phyloP scores from a whole-genome alignment of 148 eudicot genomes.

The Bassia scoparia region DNA sequence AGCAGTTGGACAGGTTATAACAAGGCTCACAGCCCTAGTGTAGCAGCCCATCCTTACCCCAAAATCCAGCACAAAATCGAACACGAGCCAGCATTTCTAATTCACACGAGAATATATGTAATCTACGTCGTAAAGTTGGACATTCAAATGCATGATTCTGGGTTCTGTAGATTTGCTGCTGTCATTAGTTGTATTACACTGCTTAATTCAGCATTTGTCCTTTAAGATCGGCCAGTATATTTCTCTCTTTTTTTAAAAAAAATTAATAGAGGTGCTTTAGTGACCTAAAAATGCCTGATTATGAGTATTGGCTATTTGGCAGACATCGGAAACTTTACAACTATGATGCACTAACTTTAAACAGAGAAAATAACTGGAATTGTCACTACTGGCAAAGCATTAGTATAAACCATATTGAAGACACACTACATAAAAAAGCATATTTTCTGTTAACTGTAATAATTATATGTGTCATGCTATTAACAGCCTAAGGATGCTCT shows the following conservation, averaged over 20 bases:
- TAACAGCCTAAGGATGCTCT: constrained; percentile 74
- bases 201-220: background rate
- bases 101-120: too few species aligned
- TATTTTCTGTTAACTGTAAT: background rate
- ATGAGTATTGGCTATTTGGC: background rate
- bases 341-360: background rate
- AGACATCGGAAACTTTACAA: background rate
- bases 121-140: too few species aligned
- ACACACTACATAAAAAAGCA: background rate
- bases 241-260: background rate
- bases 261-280: background rate
- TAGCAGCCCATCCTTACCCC: too few species aligned
- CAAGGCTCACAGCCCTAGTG: too few species aligned
- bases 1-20: too few species aligned
- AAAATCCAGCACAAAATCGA: too few species aligned
- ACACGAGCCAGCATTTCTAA: too few species aligned
- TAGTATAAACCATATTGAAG: background rate
- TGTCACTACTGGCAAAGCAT: background rate
- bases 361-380: background rate
- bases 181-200: background rate
- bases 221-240: background rate
- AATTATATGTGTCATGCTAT: constrained; percentile 9
- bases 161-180: background rate
- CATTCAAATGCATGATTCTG: background rate
- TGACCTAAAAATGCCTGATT: background rate